These are phyloP conservation scores for Metschnikowia rubicola DNA, from an alignment of 805 yeast genomes.

Conservation along the genomic window DNA sequence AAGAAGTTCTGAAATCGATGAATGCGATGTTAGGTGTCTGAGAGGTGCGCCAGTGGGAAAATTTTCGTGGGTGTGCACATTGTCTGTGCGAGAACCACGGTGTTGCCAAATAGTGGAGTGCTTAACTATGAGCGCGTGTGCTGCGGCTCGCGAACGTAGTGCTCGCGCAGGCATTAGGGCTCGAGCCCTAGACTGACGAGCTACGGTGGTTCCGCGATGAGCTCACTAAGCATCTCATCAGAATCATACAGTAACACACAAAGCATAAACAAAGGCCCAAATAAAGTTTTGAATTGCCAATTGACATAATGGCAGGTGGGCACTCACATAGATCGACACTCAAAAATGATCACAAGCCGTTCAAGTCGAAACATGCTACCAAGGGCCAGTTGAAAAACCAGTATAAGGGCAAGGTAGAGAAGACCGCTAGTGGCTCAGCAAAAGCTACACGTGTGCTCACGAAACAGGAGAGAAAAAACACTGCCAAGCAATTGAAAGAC, in stretches of 20 bases:
- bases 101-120: not conserved
- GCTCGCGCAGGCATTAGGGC: slow-evolving; percentile 6
- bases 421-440: slow-evolving; percentile 36
- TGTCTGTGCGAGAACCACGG: slow-evolving; percentile 3
- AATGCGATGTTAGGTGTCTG: slow-evolving; percentile 1
- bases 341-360: slow-evolving; percentile 82
- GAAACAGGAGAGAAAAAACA: slow-evolving; percentile 69
- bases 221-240: slow-evolving; percentile 1
- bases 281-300: not conserved
- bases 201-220: slow-evolving; percentile 4
- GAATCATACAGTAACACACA: not conserved
- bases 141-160: not conserved
- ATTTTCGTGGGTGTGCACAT: slow-evolving; percentile 14
- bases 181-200: slow-evolving; percentile 7
- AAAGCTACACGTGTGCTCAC: slow-evolving; percentile 38
- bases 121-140: not conserved
- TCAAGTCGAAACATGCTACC: slow-evolving; percentile 87
- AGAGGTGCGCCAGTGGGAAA: slow-evolving; percentile 13
- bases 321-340: slow-evolving; percentile 82
- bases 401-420: slow-evolving; percentile 85
- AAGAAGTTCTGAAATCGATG: slow-evolving; percentile 1
- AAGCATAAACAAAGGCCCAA: not conserved
- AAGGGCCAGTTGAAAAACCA: slow-evolving; percentile 82
- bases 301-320: slow-evolving; percentile 54
- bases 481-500: slow-evolving; percentile 71